Conservation (phyloP, 2,329 filamentous ascomycete species). For the Orbilia ellipsospora region DNA sequence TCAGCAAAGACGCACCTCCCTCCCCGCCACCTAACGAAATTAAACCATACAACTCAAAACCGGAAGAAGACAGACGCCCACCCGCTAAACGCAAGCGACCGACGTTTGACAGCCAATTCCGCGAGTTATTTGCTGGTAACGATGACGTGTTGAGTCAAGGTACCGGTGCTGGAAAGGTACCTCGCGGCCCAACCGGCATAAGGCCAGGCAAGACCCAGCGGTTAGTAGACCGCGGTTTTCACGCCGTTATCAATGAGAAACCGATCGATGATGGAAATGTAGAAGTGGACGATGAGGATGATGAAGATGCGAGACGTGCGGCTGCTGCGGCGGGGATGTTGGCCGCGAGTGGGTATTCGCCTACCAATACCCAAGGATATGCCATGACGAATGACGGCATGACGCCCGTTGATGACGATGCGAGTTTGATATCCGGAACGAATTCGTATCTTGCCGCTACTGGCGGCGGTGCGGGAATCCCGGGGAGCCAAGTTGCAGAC, state of each 20-base stretch:
- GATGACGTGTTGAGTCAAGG: conserved; percentile 47
- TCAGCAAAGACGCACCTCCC: conserved; percentile 37
- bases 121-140: conserved; percentile 51
- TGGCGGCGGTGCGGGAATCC: conserved; percentile 42
- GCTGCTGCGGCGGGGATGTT: conserved; percentile 42
- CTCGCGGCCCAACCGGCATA: conserved; percentile 2
- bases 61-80: conserved; percentile 25
- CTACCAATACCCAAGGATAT: conserved; percentile 30
- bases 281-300: conserved; percentile 44
- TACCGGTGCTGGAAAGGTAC: conserved; percentile 49
- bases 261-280: conserved; percentile 37
- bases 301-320: conserved; percentile 36
- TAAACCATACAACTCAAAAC: conserved; percentile 38
- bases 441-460: conserved; percentile 52
- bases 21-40: conserved; percentile 52
- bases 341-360: conserved; percentile 37
- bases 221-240: conserved; percentile 51
- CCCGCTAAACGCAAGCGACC: conserved; percentile 35
- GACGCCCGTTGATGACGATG: conserved; percentile 49
- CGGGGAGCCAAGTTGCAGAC: conserved; percentile 50
- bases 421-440: conserved; percentile 51
- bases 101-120: conserved; percentile 50
- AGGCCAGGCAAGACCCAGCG: conserved; percentile 27
- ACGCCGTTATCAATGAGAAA: conserved; percentile 53
- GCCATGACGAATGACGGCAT: conserved; percentile 24